Evolutionary conservation across 2,329 filamentous ascomycete genomes (phyloP), one percentile per base, ranked within the genome.

Genomic region (Pseudonectria buxi): DNA sequence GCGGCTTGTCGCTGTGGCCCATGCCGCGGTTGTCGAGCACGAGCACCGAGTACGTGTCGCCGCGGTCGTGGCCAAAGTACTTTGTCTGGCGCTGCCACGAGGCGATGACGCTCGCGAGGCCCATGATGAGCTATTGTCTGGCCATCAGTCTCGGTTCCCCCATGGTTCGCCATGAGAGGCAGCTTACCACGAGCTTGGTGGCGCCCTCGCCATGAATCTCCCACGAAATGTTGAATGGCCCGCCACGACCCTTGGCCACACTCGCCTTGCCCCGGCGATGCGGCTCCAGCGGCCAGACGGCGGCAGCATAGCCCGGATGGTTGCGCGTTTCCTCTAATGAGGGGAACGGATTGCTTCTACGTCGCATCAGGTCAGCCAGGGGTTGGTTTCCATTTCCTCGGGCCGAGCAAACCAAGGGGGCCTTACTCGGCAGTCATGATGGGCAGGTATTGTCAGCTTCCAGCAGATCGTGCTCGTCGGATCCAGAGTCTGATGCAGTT

Each of bases 21-120:
- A 94, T 83, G 44, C 88, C 87, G 48, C 88, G 78, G 63, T 94
- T 94, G 65, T 94, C 88, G 46, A 87, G 68, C 37, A 92, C 63
- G 6, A 95, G 72, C 36, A 80, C 81, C 0, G 83, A 81, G 64
- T 88, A 94, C 45, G 72, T 66, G 41, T 77, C 66, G 30, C 67
- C 72, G 41, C 77, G 69, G 33, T 77, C 68, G 62, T 94, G 87
- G 33, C 84, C 86, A 54, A 94, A 90, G 63, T 86, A 73, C 47
- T 82, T 76, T 9, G 82, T 92, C 57, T 94, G 87, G 35, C 85
- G 78, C 65, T 94, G 86, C 84, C 85, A 94, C 37, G 78, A 72
- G 28, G 76, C 70, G 54, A 74, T 70, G 40, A 69, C 71, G 37
- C 80, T 79, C 26, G 81, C 86, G 4, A 94, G 72, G 44, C 87